Conservation (phyloP, 2,329 filamentous ascomycete genomes). For the Xylaria polymorpha region DNA sequence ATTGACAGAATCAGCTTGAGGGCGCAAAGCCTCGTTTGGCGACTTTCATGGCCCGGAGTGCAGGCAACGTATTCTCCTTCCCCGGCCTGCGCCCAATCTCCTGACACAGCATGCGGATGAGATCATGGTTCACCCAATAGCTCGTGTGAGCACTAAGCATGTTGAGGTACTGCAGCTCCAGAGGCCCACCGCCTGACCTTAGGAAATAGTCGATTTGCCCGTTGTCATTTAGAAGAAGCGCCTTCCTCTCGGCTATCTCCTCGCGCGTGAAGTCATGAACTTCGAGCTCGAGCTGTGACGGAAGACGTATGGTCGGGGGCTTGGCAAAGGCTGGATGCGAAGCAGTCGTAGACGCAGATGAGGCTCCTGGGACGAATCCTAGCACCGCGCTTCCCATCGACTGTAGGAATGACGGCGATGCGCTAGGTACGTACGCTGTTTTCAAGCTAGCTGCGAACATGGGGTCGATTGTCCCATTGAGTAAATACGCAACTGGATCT, state of each 20-base stretch:
- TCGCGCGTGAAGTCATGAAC: slow-evolving; percentile 95
- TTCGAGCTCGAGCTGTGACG: slow-evolving; percentile 85
- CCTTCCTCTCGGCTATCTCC: slow-evolving; percentile 90
- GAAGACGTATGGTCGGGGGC: slow-evolving; percentile 61
- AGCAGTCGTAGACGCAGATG: slow-evolving; percentile 47
- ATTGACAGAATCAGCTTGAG: slow-evolving; percentile 30
- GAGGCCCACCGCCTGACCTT: slow-evolving; percentile 81
- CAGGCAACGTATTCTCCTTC: slow-evolving; percentile 66
- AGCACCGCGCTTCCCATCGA: slow-evolving; percentile 72
- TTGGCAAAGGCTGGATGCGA: slow-evolving; percentile 47
- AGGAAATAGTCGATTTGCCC: slow-evolving; percentile 94
- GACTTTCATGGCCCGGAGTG: slow-evolving; percentile 69
- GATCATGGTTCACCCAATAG: slow-evolving; percentile 90
- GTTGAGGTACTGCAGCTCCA: slow-evolving; percentile 96
- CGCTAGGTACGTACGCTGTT: slow-evolving; percentile 81
- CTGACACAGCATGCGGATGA: slow-evolving; percentile 88
- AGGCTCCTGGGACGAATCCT: slow-evolving; percentile 67
- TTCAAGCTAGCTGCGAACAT: slow-evolving; percentile 81
- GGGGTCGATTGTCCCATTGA: slow-evolving; percentile 90
- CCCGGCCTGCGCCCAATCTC: slow-evolving; percentile 85
- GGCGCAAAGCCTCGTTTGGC: slow-evolving; percentile 53
- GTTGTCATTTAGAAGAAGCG: slow-evolving; percentile 91
- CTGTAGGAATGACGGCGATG: slow-evolving; percentile 72
- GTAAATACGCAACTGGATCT: slow-evolving; percentile 85
- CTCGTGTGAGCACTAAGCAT: slow-evolving; percentile 96